Evolutionary conservation across 257 asterid genomes (phyloP).

Genomic region (Plantago ovata): DNA sequence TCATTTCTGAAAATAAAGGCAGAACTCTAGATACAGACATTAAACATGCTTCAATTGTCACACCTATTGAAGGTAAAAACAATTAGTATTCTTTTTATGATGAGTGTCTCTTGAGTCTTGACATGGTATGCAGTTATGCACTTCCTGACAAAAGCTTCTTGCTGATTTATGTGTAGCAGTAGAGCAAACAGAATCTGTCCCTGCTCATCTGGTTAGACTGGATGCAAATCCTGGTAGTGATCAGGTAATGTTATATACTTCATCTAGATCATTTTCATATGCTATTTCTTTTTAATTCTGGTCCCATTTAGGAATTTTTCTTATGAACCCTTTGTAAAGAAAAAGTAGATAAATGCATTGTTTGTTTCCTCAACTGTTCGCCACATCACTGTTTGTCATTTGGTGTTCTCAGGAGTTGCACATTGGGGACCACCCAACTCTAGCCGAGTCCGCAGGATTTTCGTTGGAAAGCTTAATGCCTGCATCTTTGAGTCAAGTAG

Average conservation of each 20-base stretch:
- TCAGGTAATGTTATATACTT: slow-evolving; percentile 27
- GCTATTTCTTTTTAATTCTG: slow-evolving; percentile 7
- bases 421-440: slow-evolving; percentile 7
- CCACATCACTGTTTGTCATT: background rate
- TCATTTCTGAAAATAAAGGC: slow-evolving; percentile 51
- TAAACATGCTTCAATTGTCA: slow-evolving; percentile 16
- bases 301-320: no score
- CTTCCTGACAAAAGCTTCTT: slow-evolving; percentile 18
- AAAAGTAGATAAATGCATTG: no score
- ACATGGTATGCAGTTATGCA: slow-evolving; percentile 8
- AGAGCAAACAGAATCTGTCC: slow-evolving; percentile 27
- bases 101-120: background rate
- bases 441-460: background rate
- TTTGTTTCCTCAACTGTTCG: background rate
- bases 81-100: background rate
- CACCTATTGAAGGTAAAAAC: slow-evolving; percentile 37
- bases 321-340: no score
- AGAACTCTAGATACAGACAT: slow-evolving; percentile 21
- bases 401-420: slow-evolving; percentile 27
- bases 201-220: slow-evolving; percentile 20
- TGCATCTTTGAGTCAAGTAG: slow-evolving; percentile 87
- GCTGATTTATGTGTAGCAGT: slow-evolving; percentile 26
- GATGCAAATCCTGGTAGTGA: slow-evolving; percentile 20
- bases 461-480: slow-evolving; percentile 48
- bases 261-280: slow-evolving; percentile 14